A percentile compares a stretch with the other conserved stretches of the same genome.
phyloP scores from a whole-genome alignment of 176 grass and related monocot genomes.

The sorghum (Sorghum bicolor) region Sorghum_bicolor_NCBIv3 NC_012877.2:23571501-23572000 shows the following conservation, averaged over 20 bases:
- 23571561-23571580: slow-evolving; percentile 73
- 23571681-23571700: neutral
- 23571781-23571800: neutral
- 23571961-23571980: neutral
- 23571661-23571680: slow-evolving; percentile 2
- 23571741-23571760: neutral
- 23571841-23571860: neutral
- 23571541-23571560: slow-evolving; percentile 73
- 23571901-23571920: slow-evolving; percentile 86
- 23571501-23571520: slow-evolving; percentile 89
- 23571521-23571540: slow-evolving; percentile 72
- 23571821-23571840: neutral
- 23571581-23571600: slow-evolving; percentile 84
- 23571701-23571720: neutral
- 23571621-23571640: slow-evolving; percentile 73
- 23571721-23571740: neutral
- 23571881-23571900: slow-evolving; percentile 80
- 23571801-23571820: neutral
- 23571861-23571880: neutral
- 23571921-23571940: slow-evolving; percentile 88
- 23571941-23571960: slow-evolving; percentile 35
- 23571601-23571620: slow-evolving; percentile 93
- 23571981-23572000: neutral
- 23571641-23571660: slow-evolving; percentile 67
- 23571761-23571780: neutral